Base-by-base conservation (phyloP, 306 rosid species). In the Dryas drummondii region DNA sequence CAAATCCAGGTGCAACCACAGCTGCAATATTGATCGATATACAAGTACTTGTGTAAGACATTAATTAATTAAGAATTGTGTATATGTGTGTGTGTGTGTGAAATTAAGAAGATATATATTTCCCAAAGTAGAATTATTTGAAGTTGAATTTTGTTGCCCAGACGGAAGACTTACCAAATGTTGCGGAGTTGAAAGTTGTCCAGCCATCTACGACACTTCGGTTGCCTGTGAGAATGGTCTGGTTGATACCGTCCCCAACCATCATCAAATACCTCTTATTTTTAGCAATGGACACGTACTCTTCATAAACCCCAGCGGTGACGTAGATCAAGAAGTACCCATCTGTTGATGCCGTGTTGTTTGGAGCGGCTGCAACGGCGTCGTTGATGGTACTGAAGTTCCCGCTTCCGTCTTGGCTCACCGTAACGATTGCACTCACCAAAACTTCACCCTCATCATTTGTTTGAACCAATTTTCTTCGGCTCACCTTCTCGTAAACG, bases 151-250 rank as follows among this genome's bases (percentile, higher is more conserved):
- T 32, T 32, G 2, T 32, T 50, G 54, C 4, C 12, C 10, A 50
- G 12, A 12, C 0, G 27, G 40, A 45, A n/a, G 1, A 6, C 82
- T 85, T 87, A 94, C 98, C 96, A 1, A 94, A 81, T 15, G 98
- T 91, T 27, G 98, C 91, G 22, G 97, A 91, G 80, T 91, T 87
- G 85, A 91, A 94, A 62, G 98, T 91, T 19, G 98, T 94, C 90
- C 87, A 87, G 2, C 91, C 91, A 74, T 94, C 98, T 0, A 84
- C 85, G 32, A 88, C 94, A n/a, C 94, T 94, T 2, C 88, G 88
- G 76, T 88, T 91, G 4, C 97, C 94, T 1, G 97, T 94, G 60
- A 94, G 76, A 22, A 91, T 76, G 0, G 97, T 94, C 78, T 83
- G 89, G 79, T 91, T 91, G 67, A 91, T 91, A 0, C 98, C 97